These are phyloP conservation scores for Delphinella strobiligena DNA, from an alignment of 2,329 filamentous ascomycete species.

Conservation along the genomic window DNA sequence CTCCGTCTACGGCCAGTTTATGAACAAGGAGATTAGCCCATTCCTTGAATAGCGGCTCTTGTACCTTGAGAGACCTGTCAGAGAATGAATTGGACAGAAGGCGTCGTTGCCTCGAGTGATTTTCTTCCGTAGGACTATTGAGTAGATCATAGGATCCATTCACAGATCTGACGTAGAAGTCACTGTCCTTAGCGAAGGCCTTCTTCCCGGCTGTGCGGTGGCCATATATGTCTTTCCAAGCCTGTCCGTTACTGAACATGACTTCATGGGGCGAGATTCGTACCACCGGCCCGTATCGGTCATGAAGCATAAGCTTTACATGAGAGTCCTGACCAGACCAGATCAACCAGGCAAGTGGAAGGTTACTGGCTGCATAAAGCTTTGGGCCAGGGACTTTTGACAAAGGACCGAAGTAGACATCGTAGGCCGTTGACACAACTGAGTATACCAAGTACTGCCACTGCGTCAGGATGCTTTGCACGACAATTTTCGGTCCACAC, in stretches of 20 bases:
- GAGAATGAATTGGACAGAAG: conserved; percentile 29
- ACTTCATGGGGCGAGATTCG: conserved; percentile 37
- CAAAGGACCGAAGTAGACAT: conserved; percentile 32
- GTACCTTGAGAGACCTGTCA: conserved; percentile 26
- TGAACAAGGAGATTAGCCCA: conserved; percentile 30
- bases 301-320: conserved; percentile 20
- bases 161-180: conserved; percentile 10
- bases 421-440: conserved; percentile 18
- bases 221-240: conserved; percentile 30
- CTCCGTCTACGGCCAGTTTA: conserved; percentile 25
- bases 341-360: conserved; percentile 15
- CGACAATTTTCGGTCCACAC: not conserved
- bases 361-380: conserved; percentile 18
- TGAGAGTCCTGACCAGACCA: conserved; percentile 9
- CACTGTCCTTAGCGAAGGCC: conserved; percentile 17
- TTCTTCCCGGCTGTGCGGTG: conserved; percentile 5
- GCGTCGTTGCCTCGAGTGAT: conserved; percentile 27
- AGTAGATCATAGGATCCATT: conserved; percentile 6
- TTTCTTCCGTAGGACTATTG: conserved; percentile 22
- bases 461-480: not conserved
- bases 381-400: conserved; percentile 31
- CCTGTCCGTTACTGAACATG: conserved; percentile 26
- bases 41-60: conserved; percentile 26
- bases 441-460: conserved; percentile 3
- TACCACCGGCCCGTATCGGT: conserved; percentile 33